A percentile compares a stretch with the other conserved stretches of the same genome.
Conservation (phyloP, 768 basidiomycete species). For the Wakefieldia striispora region DNA sequence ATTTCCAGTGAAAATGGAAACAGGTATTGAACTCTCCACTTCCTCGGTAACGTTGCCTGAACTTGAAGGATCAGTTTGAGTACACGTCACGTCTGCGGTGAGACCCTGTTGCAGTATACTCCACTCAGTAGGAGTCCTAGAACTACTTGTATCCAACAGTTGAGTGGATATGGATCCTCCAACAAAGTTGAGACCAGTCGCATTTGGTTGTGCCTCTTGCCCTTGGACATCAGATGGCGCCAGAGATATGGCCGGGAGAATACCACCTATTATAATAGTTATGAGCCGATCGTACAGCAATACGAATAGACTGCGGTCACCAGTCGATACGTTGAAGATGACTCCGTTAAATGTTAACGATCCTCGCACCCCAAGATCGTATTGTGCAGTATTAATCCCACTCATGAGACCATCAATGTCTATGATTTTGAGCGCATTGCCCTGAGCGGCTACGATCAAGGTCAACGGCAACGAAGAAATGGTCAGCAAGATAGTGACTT, state of each 20-base stretch:
- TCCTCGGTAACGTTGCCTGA: not conserved
- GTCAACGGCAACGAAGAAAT: no score
- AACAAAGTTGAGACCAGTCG: not conserved
- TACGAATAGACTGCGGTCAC: not conserved
- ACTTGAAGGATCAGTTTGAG: not conserved
- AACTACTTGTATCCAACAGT: no score
- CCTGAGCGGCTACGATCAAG: not conserved
- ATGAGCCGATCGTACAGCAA: not conserved
- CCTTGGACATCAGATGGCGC: no score
- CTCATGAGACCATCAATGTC: conserved; percentile 7
- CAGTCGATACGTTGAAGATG: conserved; percentile 6
- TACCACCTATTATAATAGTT: not conserved
- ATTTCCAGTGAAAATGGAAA: not conserved
- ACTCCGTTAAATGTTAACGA: conserved; percentile 4
- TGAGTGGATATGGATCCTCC: no score
- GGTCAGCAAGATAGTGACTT: no score
- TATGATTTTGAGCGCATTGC: conserved; percentile 4
- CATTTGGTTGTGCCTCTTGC: not conserved
- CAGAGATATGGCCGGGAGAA: no score
- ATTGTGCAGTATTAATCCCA: conserved; percentile 8
- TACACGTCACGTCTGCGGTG: conserved; percentile 7
- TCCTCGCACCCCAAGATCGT: not conserved
- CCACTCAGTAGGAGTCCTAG: not conserved
- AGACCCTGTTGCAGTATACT: conserved; percentile 5
- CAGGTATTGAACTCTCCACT: not conserved